Base-by-base conservation (phyloP, 495 filamentous ascomycete genomes). In the Sporormia fimetaria region DNA sequence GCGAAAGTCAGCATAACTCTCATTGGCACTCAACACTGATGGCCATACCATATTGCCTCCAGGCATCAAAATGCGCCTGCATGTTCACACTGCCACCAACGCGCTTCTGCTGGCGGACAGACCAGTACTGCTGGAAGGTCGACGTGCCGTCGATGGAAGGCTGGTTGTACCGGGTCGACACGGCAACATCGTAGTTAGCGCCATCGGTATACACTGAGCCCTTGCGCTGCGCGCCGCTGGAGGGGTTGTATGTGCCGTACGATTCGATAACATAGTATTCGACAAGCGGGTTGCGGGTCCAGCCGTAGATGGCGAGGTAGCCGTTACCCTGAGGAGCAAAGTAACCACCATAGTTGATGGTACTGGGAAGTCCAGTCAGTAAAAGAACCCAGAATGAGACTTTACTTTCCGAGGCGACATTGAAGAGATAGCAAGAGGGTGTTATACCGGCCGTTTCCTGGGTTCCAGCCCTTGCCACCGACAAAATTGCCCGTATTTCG, bases 211-310 rank as follows among this genome's bases (percentile, higher is more conserved):
- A 44, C 23, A 53, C 21, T 10, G 33, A 34, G 26, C 40, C 33
- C 10, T 20, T 31, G 43, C 50, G 23, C 35, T 28, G 14, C 39
- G 30, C 25, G 29, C 60, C 59, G 30, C 58, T 57, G 32, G 58
- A 55, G 4, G 70, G 72, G 52, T n/a, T n/a, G 75, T 66, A 51
- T 57, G 26, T 69, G 70, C 54, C 62, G n/a, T n/a, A 74, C 45
- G 61, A 59, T 51, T 79, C 75, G 37, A 78, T 55, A 38, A 80
- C 66, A 60, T 78, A 78, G 61, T 75, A 78, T 49, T 80, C 75
- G 37, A 77, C 63, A 3, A 78, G 64, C 0, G 76, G 75, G 56
- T 65, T 64, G 4, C 57, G 64, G 21, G 72, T 76, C 76, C 73
- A 79, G 33, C 74, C 74, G 53, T 79, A 77, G 44, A 80, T 57